Conservation (phyloP, 2,329 filamentous ascomycete genomes). For the Ceratocystis harringtonii region DNA sequence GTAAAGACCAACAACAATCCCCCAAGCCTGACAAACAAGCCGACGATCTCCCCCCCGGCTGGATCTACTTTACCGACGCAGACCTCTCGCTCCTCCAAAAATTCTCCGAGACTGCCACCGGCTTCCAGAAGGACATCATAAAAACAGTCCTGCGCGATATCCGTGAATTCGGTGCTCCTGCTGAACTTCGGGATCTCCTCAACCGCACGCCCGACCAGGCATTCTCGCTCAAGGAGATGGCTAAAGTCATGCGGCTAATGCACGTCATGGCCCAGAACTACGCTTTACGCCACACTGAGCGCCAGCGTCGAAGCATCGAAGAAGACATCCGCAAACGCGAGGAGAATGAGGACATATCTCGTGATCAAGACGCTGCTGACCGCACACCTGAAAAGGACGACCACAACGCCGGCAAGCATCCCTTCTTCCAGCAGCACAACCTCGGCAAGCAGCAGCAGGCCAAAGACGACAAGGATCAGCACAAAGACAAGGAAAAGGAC, state of each 20-base stretch:
- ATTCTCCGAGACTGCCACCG: conserved; percentile 47
- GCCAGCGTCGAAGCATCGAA: conserved; percentile 7
- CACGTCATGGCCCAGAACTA: conserved; percentile 38
- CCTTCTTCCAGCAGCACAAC: conserved; percentile 12
- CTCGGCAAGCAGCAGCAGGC: conserved; percentile 5
- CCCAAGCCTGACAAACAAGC: neutral
- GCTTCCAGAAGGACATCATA: conserved; percentile 44
- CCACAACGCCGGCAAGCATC: conserved; percentile 17
- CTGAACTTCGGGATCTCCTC: conserved; percentile 46
- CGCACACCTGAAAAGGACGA: conserved; percentile 6
- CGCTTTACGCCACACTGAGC: conserved; percentile 18
- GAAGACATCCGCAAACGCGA: conserved; percentile 17
- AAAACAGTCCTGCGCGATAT: conserved; percentile 46
- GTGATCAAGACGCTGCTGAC: neutral
- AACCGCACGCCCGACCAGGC: conserved; percentile 41
- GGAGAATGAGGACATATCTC: conserved; percentile 16
- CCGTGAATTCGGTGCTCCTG: conserved; percentile 53
- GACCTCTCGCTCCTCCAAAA: conserved; percentile 40
- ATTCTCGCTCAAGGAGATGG: conserved; percentile 33
- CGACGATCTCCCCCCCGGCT: conserved; percentile 29
- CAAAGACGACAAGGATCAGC: conserved; percentile 16
- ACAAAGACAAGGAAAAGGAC: conserved; percentile 19
- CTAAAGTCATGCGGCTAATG: conserved; percentile 44
- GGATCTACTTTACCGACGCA: conserved; percentile 32
- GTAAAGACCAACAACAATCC: conserved; percentile 18